Evolutionary conservation across 73 alveolate genomes (phyloP), one percentile per base, ranked within the genome.

Genomic region (Stentor roeselii): DNA sequence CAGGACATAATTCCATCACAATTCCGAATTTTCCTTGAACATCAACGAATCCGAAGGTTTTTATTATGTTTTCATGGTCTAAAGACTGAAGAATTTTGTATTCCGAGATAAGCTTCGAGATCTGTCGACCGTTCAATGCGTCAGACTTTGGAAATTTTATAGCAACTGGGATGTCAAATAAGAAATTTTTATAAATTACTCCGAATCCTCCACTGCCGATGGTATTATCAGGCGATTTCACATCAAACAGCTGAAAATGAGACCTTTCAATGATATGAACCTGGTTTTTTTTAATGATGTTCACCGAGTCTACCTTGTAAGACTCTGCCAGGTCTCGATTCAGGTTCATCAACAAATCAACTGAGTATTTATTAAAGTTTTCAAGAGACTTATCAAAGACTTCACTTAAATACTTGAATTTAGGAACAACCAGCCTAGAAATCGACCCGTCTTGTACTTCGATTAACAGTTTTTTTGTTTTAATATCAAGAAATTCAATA

Each of bases 141-240:
- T 34, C 34, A 21, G 14, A n/a, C 34, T 67, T 67, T 30, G 80
- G 80, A 32, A 67, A n/a, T 2, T 67, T 67, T 30, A 67, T 67
- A 30, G 80, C 80, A 2, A 67, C 80, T 67, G n/a, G 41, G n/a
- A 21, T 21, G 1, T 32, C 80, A 30, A 21, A 27, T 2, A 67
- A 2, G 11, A 21, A 36, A 67, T 67, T 67, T 67, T 67, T 67
- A 34, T 67, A 67, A 21, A 67, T 40, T 1, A 21, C 41, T 30
- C 80, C 80, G 34, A 67, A 67, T 21, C 80, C 80, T 0, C 80
- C 80, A 30, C 34, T 36, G 80, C 80, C 80, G 14, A 67, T 67
- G 2, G 34, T 67, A 67, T 67, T 67, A 27, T 67, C 80, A 67
- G 21, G 27, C 0, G 80, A 36, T 32, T 27, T 1, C 37, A 67